Percentiles rank a stretch among this genome's conserved stretches.
Evolutionary conservation across 192 early-diverging fungal genomes (phyloP).

Genomic region (Umbelopsis isabellina): DNA sequence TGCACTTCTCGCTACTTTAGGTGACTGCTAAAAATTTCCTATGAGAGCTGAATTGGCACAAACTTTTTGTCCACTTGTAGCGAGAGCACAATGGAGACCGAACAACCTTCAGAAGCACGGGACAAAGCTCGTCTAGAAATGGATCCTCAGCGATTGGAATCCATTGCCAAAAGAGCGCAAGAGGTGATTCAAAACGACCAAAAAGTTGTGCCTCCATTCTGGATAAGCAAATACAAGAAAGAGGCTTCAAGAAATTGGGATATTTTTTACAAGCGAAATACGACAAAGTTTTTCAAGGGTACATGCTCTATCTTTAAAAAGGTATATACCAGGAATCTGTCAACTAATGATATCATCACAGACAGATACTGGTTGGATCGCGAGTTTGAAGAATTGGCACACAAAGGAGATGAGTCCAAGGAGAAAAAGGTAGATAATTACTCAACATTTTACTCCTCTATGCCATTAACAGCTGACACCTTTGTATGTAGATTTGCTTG

Average conservation of each 20-base stretch:
- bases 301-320: background rate
- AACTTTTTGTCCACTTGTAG: background rate
- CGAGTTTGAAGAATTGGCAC: slow-evolving; percentile 85
- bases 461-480: background rate
- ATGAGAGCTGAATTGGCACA: too few species aligned
- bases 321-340: background rate
- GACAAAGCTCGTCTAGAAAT: slow-evolving; percentile 46
- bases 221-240: slow-evolving; percentile 79
- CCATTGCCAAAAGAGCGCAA: slow-evolving; percentile 59
- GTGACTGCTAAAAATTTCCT: background rate
- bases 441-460: background rate
- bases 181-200: slow-evolving; percentile 63
- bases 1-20: too few species aligned
- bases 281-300: slow-evolving; percentile 92
- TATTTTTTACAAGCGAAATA: slow-evolving; percentile 83
- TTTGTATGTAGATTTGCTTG: slow-evolving; percentile 40
- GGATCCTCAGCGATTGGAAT: slow-evolving; percentile 35
- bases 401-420: slow-evolving; percentile 19
- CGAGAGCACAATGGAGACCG: background rate
- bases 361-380: slow-evolving; percentile 97
- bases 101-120: background rate
- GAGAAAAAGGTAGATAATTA: slow-evolving; percentile 21
- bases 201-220: slow-evolving; percentile 70
- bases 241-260: slow-evolving; percentile 84
- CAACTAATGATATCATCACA: background rate